These are phyloP conservation scores for Nemania sp. DNA, from an alignment of 2,329 filamentous ascomycete genomes.

Conservation along the genomic window DNA sequence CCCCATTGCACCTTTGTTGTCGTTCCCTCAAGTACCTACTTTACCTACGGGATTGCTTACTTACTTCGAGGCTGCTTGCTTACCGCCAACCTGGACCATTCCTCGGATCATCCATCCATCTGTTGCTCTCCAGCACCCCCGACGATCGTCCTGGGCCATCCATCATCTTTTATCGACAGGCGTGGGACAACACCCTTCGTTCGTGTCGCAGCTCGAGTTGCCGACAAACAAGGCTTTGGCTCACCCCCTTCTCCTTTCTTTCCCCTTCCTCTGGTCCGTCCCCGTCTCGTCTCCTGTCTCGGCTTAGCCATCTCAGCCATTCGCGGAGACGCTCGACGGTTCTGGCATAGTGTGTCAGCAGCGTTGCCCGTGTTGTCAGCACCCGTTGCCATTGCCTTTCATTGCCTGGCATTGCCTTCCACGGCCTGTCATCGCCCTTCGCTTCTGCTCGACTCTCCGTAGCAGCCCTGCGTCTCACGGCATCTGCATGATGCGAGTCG, in stretches of 20 bases:
- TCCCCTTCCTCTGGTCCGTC: not conserved
- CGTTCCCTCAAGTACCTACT: not conserved
- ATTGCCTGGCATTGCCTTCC: not conserved
- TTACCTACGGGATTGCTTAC: not conserved
- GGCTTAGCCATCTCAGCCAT: not conserved
- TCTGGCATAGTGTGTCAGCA: conserved; percentile 22
- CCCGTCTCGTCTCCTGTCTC: no score
- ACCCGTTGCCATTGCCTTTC: not conserved
- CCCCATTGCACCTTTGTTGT: no score
- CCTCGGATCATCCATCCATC: conserved; percentile 1
- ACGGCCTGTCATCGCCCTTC: conserved; percentile 13
- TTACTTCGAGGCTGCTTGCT: conserved; percentile 1
- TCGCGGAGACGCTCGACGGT: not conserved
- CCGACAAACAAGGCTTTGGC: conserved; percentile 20
- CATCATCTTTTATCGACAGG: not conserved
- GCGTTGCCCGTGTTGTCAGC: not conserved
- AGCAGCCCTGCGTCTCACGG: conserved; percentile 33
- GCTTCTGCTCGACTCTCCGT: conserved; percentile 19
- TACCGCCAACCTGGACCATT: conserved; percentile 9
- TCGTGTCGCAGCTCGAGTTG: conserved; percentile 7
- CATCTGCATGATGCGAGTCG: conserved; percentile 41
- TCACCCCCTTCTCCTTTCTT: conserved; percentile 18
- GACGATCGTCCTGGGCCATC: conserved; percentile 17
- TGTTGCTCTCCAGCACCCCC: conserved; percentile 15
- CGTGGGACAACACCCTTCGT: conserved; percentile 1